Evolutionary conservation across 2,329 filamentous ascomycete species (phyloP).

Genomic region (Podosphaera xanthii): DNA sequence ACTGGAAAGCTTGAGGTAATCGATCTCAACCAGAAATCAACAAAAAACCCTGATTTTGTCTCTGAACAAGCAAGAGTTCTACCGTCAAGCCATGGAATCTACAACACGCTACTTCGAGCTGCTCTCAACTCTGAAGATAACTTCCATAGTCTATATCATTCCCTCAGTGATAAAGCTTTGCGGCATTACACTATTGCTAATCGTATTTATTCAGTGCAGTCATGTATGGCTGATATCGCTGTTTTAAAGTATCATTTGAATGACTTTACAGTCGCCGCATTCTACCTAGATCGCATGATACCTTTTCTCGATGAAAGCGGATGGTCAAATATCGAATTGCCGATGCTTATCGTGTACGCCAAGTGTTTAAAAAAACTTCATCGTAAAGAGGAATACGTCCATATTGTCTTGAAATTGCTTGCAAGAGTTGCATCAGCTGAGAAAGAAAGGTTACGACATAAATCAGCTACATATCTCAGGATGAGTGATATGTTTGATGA

Average conservation of each 20-base stretch:
- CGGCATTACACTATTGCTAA: constrained; percentile 64
- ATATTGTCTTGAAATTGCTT: constrained; percentile 50
- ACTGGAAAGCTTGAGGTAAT: constrained; percentile 30
- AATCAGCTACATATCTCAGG: constrained; percentile 10
- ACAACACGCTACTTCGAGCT: constrained; percentile 32
- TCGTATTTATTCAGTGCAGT: constrained; percentile 53
- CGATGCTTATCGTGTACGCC: constrained; percentile 69
- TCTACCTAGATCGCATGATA: constrained; percentile 56
- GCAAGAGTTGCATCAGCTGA: constrained; percentile 39
- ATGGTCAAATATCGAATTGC: constrained; percentile 62
- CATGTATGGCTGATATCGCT: constrained; percentile 64
- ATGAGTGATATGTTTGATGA: constrained; percentile 4
- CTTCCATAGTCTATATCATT: constrained; percentile 47
- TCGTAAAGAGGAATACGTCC: constrained; percentile 57
- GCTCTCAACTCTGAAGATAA: constrained; percentile 37
- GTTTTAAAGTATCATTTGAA: constrained; percentile 56
- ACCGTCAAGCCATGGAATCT: constrained; percentile 23
- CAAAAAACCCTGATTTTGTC: neutral
- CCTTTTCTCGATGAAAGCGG: constrained; percentile 55
- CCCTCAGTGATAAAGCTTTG: constrained; percentile 63
- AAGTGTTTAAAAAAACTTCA: constrained; percentile 58
- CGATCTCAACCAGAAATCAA: constrained; percentile 21
- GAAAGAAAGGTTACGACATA: constrained; percentile 23
- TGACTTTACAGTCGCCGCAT: constrained; percentile 51
- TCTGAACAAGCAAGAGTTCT: neutral